A percentile compares a stretch with the other conserved stretches of the same genome.
These are phyloP conservation scores for Puccinia coronata DNA, from an alignment of 1,284 basidiomycete species.

Conservation along the genomic window DNA sequence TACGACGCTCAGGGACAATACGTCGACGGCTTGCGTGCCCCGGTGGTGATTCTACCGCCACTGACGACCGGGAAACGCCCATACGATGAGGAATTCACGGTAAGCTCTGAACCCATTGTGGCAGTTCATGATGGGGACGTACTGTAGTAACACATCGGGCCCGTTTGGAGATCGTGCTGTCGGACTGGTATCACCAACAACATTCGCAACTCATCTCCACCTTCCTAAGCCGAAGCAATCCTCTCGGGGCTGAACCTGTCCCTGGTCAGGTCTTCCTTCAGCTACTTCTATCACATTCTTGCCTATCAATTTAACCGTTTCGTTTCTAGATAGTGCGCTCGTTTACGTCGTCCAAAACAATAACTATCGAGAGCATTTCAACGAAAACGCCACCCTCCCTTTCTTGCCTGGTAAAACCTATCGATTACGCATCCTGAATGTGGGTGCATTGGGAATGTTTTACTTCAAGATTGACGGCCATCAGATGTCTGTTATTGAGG, in stretches of 20 bases:
- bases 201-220: constrained; percentile 66
- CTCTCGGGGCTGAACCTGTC: constrained; percentile 81
- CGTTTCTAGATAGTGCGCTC: constrained; percentile 68
- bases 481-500: constrained; percentile 81
- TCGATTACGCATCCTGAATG: constrained; percentile 78
- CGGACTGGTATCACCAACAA: constrained; percentile 65
- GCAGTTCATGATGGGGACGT: constrained; percentile 57
- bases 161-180: constrained; percentile 22
- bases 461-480: constrained; percentile 89
- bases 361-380: constrained; percentile 57
- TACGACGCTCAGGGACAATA: constrained; percentile 55
- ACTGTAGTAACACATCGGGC: background rate
- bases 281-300: background rate
- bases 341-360: constrained; percentile 78
- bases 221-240: constrained; percentile 63
- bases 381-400: constrained; percentile 79
- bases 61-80: constrained; percentile 61
- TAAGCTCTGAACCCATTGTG: constrained; percentile 78
- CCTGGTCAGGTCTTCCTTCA: constrained; percentile 64
- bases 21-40: constrained; percentile 72
- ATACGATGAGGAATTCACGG: constrained; percentile 90
- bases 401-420: constrained; percentile 75
- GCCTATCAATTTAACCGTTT: background rate
- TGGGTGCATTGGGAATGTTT: constrained; percentile 64
- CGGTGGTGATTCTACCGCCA: constrained; percentile 72